Evolutionary conservation across 2,329 filamentous ascomycete genomes (phyloP).

Genomic region (Exserohilum rostratum): DNA sequence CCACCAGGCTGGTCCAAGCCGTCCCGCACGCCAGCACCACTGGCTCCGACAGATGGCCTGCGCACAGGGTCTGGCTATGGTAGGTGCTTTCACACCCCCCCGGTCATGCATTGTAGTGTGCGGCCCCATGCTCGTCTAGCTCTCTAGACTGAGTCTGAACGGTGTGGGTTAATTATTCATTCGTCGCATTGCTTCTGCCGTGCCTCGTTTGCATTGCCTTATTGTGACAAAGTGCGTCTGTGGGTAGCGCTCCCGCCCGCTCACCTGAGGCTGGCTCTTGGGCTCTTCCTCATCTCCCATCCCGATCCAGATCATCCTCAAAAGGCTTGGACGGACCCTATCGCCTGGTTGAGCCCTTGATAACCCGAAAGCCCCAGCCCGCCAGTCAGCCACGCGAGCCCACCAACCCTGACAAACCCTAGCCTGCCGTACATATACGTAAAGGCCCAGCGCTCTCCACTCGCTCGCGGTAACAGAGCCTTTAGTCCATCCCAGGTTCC

Average conservation of each 20-base stretch:
- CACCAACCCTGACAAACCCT: slow-evolving; percentile 45
- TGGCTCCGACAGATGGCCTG: slow-evolving; percentile 41
- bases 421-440: slow-evolving; percentile 53
- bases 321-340: slow-evolving; percentile 51
- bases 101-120: slow-evolving; percentile 43
- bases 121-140: slow-evolving; percentile 40
- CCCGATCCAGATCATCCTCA: slow-evolving; percentile 49
- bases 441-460: slow-evolving; percentile 48
- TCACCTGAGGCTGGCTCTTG: slow-evolving; percentile 46
- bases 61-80: slow-evolving; percentile 43
- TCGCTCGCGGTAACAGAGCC: slow-evolving; percentile 47
- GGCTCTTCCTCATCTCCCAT: slow-evolving; percentile 42
- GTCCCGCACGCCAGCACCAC: slow-evolving; percentile 46
- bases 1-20: slow-evolving; percentile 48
- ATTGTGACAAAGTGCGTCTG: slow-evolving; percentile 46
- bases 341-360: slow-evolving; percentile 49
- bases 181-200: slow-evolving; percentile 47
- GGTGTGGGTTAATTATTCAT: slow-evolving; percentile 47
- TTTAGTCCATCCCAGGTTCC: slow-evolving; percentile 52
- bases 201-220: slow-evolving; percentile 48
- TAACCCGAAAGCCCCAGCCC: slow-evolving; percentile 39
- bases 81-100: slow-evolving; percentile 39
- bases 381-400: slow-evolving; percentile 53
- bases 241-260: slow-evolving; percentile 45
- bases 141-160: slow-evolving; percentile 43